Evolutionary conservation across 2,329 filamentous ascomycete genomes (phyloP).

Genomic region (Rhynchosporium secalis): DNA sequence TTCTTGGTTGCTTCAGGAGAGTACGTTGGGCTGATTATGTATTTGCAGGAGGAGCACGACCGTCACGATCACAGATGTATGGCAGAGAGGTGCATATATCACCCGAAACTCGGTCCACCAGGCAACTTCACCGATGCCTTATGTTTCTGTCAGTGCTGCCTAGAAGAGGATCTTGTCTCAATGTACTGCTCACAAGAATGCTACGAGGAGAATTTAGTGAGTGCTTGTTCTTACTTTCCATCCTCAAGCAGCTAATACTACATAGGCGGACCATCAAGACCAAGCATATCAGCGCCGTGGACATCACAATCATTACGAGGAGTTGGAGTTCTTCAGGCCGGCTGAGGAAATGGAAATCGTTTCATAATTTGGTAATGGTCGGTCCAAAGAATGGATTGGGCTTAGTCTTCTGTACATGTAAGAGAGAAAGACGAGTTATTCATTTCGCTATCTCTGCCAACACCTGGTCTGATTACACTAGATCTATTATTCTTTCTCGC

Average conservation of each 20-base stretch:
- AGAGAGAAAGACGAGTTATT: too few species aligned
- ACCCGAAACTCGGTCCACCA: conserved; percentile 25
- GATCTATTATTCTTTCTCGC: too few species aligned
- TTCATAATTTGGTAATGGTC: neutral
- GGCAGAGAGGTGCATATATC: conserved; percentile 28
- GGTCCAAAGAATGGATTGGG: too few species aligned
- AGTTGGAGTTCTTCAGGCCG: conserved; percentile 17
- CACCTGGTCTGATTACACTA: too few species aligned
- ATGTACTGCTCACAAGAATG: conserved; percentile 34
- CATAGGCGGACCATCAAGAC: conserved; percentile 12
- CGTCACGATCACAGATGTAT: conserved; percentile 30
- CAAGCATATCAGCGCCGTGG: conserved; percentile 13
- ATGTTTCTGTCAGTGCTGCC: conserved; percentile 31
- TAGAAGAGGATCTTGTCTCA: conserved; percentile 27
- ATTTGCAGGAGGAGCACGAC: conserved; percentile 31
- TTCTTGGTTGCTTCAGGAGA: neutral
- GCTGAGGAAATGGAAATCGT: conserved; percentile 20
- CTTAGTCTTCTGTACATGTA: neutral
- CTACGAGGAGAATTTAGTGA: conserved; percentile 32
- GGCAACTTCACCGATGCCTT: conserved; percentile 20
- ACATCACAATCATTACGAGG: conserved; percentile 13
- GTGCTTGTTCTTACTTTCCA: neutral
- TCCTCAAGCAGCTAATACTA: neutral
- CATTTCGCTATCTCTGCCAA: too few species aligned
- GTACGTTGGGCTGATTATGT: neutral